A percentile compares a stretch with the other conserved stretches of the same genome.
These are phyloP conservation scores for Penicillium vulpinum DNA, from an alignment of 2,329 filamentous ascomycete genomes.

Conservation along the genomic window DNA sequence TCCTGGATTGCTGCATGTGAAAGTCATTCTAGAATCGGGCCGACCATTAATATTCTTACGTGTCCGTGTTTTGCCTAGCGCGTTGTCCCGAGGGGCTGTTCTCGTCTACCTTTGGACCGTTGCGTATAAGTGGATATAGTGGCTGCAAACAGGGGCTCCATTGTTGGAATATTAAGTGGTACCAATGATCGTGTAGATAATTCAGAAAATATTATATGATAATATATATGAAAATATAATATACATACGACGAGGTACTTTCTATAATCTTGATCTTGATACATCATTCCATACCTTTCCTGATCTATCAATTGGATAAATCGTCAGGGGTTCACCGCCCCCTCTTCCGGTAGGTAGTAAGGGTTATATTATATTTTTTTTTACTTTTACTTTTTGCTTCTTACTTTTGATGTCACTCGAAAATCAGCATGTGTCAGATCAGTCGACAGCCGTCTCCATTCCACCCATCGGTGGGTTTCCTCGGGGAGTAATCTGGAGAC, in stretches of 20 bases:
- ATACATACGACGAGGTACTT: too few species aligned
- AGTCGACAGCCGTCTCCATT: conserved; percentile 4
- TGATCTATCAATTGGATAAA: conserved; percentile 10
- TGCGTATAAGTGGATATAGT: conserved; percentile 4
- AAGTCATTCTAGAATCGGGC: conserved; percentile 10
- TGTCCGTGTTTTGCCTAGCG: conserved; percentile 8
- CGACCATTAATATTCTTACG: conserved; percentile 1
- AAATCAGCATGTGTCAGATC: conserved; percentile 11
- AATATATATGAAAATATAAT: too few species aligned
- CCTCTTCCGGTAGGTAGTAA: background rate
- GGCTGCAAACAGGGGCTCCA: conserved; percentile 14
- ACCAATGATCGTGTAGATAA: background rate
- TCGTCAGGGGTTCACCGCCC: background rate
- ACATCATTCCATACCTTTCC: too few species aligned
- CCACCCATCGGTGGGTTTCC: background rate
- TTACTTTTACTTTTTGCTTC: background rate
- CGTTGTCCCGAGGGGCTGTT: conserved; percentile 8
- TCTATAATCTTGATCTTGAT: background rate
- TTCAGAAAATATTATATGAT: background rate
- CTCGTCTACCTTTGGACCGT: conserved; percentile 4
- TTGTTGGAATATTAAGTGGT: background rate
- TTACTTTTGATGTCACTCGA: background rate
- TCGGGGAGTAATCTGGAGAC: conserved; percentile 7
- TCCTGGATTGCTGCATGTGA: conserved; percentile 10
- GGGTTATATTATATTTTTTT: background rate